phyloP scores from a whole-genome alignment of 2,329 filamentous ascomycete genomes.

The Penicillium olsonii region DNA sequence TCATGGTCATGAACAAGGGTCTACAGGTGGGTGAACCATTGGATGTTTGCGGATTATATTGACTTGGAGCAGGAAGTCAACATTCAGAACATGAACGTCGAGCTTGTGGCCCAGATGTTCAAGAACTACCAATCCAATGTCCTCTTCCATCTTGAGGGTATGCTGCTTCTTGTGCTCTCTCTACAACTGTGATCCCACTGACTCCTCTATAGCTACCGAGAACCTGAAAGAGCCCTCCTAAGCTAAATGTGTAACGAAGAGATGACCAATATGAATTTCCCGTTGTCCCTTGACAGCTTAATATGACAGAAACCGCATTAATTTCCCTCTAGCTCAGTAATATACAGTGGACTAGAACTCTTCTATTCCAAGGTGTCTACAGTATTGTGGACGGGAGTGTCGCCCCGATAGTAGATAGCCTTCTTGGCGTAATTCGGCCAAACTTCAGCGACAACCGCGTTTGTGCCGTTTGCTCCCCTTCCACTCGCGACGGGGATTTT shows the following conservation, averaged over 20 bases:
- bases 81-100: constrained; percentile 97
- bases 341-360: too few species aligned
- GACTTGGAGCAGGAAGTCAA: constrained; percentile 76
- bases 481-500: neutral
- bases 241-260: constrained; percentile 26
- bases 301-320: neutral
- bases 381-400: neutral
- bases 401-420: constrained; percentile 4
- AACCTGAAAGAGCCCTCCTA: constrained; percentile 76
- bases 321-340: too few species aligned
- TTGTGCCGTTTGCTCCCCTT: constrained; percentile 4
- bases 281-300: neutral
- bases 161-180: neutral
- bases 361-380: too few species aligned
- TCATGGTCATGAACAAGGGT: constrained; percentile 88
- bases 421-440: constrained; percentile 16
- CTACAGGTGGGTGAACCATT: constrained; percentile 65
- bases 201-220: constrained; percentile 69
- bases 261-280: neutral
- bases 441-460: constrained; percentile 11
- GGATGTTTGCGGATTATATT: neutral
- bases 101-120: constrained; percentile 98
- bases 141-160: constrained; percentile 94
- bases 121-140: constrained; percentile 99
- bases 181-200: neutral